Evolutionary conservation across 352 stramenopile species (phyloP), one percentile per base, ranked within the genome.

Genomic region (Phytophthora foliorum): DNA sequence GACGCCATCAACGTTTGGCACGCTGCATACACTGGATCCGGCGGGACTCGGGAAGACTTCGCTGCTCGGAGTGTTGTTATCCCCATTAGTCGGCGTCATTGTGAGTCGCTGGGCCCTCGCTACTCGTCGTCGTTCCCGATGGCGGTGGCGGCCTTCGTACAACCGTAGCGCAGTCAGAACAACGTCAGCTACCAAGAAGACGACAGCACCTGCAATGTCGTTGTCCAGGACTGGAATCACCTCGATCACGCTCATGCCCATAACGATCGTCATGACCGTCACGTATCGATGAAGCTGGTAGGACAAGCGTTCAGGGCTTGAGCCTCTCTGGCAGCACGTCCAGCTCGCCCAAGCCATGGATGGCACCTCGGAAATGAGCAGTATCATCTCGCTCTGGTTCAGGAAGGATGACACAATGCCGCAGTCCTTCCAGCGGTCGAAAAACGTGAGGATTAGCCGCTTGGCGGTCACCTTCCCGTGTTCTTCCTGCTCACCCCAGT

Each of bases 391-490:
- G 21, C 60, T 77, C 21, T 77, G 69, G 51, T 69, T 72, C 29
- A 74, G 41, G 50, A 77, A 74, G 36, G 69, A 77, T 16, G 69
- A 72, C 14, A 77, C 65, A 5, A 72, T 77, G 49, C 65, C 65
- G 24, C 69, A 77, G 55, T 74, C 65, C 53, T 77, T 77, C 69
- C 65, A 77, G 22, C 69, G 64, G 44, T 77, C 69, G 58, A 77
- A 77, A 45, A 77, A 77, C 36, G 65, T 77, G 31, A 77, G 58
- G 19, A 72, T 55, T 14, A 77, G 29, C 11, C 51, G 58, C 54
- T 74, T 77, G 48, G 49, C 36, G 2, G 57, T 46, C 25, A 72
- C 56, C 32, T 64, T 67, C 6, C 54, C 65, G 6, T 54, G 10
- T 21, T 50, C 44, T 59, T 68, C 49, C 24, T 65, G 42, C n/a